Conservation (phyloP, 441 rosid species). For the Codiaeum variegatum region DNA sequence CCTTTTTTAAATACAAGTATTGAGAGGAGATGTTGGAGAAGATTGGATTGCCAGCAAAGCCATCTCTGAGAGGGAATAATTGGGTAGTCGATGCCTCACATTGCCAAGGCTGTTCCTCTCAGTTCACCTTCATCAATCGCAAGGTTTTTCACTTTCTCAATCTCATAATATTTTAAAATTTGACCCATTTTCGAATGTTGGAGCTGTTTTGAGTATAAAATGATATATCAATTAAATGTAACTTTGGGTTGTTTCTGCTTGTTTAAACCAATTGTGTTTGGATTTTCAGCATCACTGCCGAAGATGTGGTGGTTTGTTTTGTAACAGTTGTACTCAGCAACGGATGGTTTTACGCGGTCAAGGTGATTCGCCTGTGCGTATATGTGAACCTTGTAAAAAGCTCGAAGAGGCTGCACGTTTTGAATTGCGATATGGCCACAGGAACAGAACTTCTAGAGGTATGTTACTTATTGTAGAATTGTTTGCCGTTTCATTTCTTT, state of each 20-base stretch:
- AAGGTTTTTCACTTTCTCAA: conserved; percentile 43
- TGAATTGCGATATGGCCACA: conserved; percentile 71
- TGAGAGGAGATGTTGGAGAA: conserved; percentile 69
- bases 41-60: conserved; percentile 88
- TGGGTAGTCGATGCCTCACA: conserved; percentile 93
- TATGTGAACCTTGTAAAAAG: conserved; percentile 89
- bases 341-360: conserved; percentile 83
- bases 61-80: conserved; percentile 68
- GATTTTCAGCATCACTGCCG: conserved; percentile 84
- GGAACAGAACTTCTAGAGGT: conserved; percentile 56
- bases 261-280: neutral
- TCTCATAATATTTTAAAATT: neutral
- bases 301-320: conserved; percentile 86
- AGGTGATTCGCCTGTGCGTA: conserved; percentile 86
- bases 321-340: conserved; percentile 68
- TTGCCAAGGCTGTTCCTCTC: conserved; percentile 95
- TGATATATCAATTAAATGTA: neutral
- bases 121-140: conserved; percentile 95
- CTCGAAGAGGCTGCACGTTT: conserved; percentile 91
- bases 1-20: no score
- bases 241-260: neutral
- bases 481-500: no score
- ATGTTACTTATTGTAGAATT: neutral
- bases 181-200: neutral
- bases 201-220: no score